Conservation (phyloP, 495 filamentous ascomycete species). For the Penicillium paxilli region DNA sequence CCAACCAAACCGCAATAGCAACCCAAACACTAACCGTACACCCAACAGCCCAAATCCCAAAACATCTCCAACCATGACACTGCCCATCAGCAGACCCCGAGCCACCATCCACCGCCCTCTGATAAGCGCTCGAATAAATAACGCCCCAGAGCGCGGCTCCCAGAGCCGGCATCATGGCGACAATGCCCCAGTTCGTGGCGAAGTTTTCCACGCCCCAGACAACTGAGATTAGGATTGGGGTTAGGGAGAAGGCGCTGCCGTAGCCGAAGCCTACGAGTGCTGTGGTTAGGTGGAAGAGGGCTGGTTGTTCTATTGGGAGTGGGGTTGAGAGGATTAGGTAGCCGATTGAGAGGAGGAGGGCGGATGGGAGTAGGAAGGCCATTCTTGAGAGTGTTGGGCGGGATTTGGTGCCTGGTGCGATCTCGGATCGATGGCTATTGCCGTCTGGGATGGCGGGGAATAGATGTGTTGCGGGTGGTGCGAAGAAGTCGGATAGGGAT, state of each 20-base stretch:
- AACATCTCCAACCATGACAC: constrained; percentile 76
- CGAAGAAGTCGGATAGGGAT: constrained; percentile 82
- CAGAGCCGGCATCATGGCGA: constrained; percentile 83
- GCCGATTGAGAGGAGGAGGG: constrained; percentile 73
- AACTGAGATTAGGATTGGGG: constrained; percentile 86
- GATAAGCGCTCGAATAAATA: constrained; percentile 79
- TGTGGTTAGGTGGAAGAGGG: constrained; percentile 78
- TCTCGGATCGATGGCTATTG: constrained; percentile 12
- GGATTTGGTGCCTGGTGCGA: constrained; percentile 21
- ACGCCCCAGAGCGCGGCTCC: constrained; percentile 85
- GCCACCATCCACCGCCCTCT: constrained; percentile 52
- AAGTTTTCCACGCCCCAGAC: constrained; percentile 99
- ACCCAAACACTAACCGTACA: constrained; percentile 68
- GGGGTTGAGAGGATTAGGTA: constrained; percentile 74
- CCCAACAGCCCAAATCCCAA: constrained; percentile 81
- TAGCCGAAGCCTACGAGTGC: constrained; percentile 85
- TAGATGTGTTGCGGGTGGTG: constrained; percentile 57
- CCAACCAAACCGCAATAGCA: constrained; percentile 69
- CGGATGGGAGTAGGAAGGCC: constrained; percentile 72
- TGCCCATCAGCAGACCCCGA: constrained; percentile 34
- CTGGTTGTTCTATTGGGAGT: constrained; percentile 60
- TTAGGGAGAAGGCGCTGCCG: constrained; percentile 84
- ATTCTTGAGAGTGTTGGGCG: constrained; percentile 71
- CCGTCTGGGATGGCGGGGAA: constrained; percentile 37
- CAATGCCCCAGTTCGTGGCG: constrained; percentile 95